Percentiles rank a stretch among this genome's conserved stretches.
phyloP scores from a whole-genome alignment of 495 filamentous ascomycete genomes.

The Oleoguttula mirabilis region DNA sequence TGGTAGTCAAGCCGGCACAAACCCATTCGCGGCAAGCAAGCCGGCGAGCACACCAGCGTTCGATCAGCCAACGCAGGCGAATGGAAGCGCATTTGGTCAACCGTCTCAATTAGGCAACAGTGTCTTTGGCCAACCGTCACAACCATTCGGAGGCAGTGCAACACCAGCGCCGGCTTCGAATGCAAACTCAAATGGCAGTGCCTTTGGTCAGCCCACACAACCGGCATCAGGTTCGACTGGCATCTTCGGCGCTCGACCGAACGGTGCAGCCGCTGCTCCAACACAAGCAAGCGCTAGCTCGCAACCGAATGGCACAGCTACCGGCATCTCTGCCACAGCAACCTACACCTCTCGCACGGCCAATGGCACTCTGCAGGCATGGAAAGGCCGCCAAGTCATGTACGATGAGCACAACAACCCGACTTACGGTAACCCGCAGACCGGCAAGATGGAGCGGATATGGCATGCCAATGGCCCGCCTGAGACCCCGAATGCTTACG shows the following conservation, averaged over 20 bases:
- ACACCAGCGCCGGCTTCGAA: too few relatives aligned
- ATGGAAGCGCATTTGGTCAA: too few relatives aligned
- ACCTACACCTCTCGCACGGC: not conserved
- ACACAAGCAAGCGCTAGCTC: not conserved
- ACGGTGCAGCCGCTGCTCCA: not conserved
- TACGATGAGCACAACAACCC: conserved; percentile 28
- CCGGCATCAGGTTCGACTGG: too few relatives aligned
- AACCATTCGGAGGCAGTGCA: too few relatives aligned
- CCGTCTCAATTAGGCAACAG: too few relatives aligned
- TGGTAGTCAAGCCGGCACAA: too few relatives aligned
- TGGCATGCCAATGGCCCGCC: conserved; percentile 63
- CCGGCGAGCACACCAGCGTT: too few relatives aligned
- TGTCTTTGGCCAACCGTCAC: too few relatives aligned
- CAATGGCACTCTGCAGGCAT: conserved; percentile 27
- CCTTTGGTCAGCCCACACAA: too few relatives aligned
- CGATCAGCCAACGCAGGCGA: too few relatives aligned
- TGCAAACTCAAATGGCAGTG: too few relatives aligned
- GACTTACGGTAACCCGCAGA: conserved; percentile 36
- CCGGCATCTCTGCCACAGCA: conserved; percentile 2
- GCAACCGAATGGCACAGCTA: conserved; percentile 2
- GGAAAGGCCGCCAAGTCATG: conserved; percentile 45
- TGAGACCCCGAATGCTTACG: conserved; percentile 13
- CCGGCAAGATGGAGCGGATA: conserved; percentile 43
- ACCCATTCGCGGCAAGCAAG: too few relatives aligned
- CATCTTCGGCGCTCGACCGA: conserved; percentile 8